Evolutionary conservation across 148 eudicot species (phyloP).

Genomic region (Salicornia ramosissima): DNA sequence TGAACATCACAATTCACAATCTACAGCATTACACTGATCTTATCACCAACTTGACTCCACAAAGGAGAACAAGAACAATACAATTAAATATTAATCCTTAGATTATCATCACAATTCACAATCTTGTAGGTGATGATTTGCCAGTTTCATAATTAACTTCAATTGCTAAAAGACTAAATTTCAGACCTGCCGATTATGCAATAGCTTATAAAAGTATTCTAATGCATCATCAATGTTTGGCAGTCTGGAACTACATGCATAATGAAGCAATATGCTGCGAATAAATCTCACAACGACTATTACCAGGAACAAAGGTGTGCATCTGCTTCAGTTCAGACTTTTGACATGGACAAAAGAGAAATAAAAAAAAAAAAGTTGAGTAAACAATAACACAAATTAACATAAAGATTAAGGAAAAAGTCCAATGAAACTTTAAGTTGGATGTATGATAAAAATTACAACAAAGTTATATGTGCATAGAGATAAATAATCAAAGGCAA

Average conservation of each 20-base stretch:
- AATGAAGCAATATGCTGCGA: conserved; percentile 18
- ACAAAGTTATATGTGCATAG: neutral
- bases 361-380: conserved; percentile 26
- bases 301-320: conserved; percentile 78
- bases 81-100: neutral
- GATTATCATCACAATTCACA: neutral
- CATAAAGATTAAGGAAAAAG: neutral
- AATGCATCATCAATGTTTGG: neutral
- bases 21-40: neutral
- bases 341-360: conserved; percentile 34
- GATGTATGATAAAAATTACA: neutral
- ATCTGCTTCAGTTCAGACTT: conserved; percentile 87
- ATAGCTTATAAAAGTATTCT: neutral
- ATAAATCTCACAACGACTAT: conserved; percentile 23
- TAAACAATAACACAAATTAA: conserved; percentile 13
- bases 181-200: neutral
- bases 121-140: neutral
- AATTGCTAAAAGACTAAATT: neutral
- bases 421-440: neutral
- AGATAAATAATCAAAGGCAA: neutral
- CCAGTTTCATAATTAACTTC: neutral
- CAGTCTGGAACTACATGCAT: conserved; percentile 3
- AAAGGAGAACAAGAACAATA: neutral
- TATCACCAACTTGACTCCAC: neutral
- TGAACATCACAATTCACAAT: conserved; percentile 8